phyloP scores from a whole-genome alignment of 169 alveolate species.

The Eimeria zaria region DNA sequence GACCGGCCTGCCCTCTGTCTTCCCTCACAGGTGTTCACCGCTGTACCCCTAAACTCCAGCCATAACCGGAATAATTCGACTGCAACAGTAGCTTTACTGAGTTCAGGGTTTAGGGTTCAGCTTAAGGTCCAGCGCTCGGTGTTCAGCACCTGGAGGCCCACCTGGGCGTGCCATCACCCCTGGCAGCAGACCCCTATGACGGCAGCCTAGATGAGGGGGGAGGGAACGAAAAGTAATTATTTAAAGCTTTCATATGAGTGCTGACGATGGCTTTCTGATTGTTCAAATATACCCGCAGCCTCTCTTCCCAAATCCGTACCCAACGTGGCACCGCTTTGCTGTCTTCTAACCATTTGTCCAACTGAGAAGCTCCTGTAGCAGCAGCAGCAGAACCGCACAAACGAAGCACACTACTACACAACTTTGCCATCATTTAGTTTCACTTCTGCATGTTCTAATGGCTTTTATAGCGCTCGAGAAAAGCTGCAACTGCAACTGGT shows the following conservation, averaged over 20 bases:
- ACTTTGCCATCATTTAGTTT: not conserved
- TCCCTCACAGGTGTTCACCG: not conserved
- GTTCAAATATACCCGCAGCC: conserved; percentile 2
- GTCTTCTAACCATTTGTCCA: conserved; percentile 1
- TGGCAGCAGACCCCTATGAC: not conserved
- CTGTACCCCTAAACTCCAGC: not conserved
- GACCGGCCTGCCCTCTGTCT: not conserved
- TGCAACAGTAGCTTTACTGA: too few relatives aligned
- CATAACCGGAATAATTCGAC: not conserved
- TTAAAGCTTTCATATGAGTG: conserved; percentile 16
- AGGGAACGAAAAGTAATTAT: not conserved
- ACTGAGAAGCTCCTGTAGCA: conserved; percentile 7
- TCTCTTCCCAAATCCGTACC: conserved; percentile 5
- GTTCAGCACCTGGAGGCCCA: too few relatives aligned
- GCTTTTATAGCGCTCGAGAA: too few relatives aligned
- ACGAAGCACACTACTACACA: not conserved
- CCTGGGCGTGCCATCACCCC: not conserved
- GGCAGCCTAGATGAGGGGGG: not conserved
- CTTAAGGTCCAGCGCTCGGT: too few relatives aligned
- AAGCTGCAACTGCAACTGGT: too few relatives aligned
- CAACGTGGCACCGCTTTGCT: not conserved
- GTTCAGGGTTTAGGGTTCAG: too few relatives aligned
- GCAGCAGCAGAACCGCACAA: not conserved
- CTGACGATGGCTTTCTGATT: conserved; percentile 35
- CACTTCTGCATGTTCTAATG: too few relatives aligned